Evolutionary conservation across 306 rosid species (phyloP).

Genomic region (Boehmeria nivea): DNA sequence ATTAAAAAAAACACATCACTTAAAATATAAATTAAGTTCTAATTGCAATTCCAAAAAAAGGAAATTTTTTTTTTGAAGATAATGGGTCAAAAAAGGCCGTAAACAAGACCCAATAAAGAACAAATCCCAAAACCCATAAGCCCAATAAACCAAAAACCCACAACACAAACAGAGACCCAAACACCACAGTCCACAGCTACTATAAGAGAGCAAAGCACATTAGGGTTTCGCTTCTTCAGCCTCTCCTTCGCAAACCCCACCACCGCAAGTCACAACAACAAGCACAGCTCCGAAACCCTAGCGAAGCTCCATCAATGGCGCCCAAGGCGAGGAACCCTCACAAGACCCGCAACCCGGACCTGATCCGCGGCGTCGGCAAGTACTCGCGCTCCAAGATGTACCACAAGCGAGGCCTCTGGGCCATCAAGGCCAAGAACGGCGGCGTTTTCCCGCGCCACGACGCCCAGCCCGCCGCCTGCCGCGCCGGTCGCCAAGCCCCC

Average conservation of each 20-base stretch:
- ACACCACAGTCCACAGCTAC: too few relatives aligned
- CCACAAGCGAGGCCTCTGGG: slow-evolving; percentile 25
- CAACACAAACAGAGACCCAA: too few relatives aligned
- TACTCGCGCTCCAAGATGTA: slow-evolving; percentile 17
- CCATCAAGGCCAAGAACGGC: slow-evolving; percentile 21
- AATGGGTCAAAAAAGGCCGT: too few relatives aligned
- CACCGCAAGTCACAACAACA: background rate
- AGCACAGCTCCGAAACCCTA: background rate
- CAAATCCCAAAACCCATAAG: too few relatives aligned
- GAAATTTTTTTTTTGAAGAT: too few relatives aligned
- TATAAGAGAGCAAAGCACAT: too few relatives aligned
- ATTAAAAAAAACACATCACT: too few relatives aligned
- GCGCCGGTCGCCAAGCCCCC: slow-evolving; percentile 7
- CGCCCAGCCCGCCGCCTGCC: slow-evolving; percentile 1
- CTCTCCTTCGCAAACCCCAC: background rate
- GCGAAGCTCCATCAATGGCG: slow-evolving; percentile 7
- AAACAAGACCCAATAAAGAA: too few relatives aligned
- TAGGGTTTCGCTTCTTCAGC: background rate
- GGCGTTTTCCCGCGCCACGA: slow-evolving; percentile 24
- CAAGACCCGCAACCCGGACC: slow-evolving; percentile 15
- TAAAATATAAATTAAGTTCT: too few relatives aligned
- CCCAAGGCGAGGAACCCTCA: slow-evolving; percentile 2
- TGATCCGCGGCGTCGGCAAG: slow-evolving; percentile 14
- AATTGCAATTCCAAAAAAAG: too few relatives aligned
- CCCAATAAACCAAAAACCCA: too few relatives aligned